phyloP scores from a whole-genome alignment of 371 early-diverging fungal species.

The Circinella minor region DNA sequence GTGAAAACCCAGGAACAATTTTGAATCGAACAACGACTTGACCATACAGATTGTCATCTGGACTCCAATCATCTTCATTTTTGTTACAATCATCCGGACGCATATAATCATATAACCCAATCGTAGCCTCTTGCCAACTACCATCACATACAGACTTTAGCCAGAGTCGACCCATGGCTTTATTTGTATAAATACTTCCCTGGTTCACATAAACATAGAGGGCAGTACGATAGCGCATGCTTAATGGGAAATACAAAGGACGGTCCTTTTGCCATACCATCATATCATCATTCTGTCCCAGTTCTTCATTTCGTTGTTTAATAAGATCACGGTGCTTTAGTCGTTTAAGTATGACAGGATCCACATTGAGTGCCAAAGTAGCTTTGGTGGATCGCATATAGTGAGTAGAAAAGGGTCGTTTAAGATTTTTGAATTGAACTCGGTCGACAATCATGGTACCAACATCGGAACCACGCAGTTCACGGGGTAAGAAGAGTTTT shows the following conservation, averaged over 20 bases:
- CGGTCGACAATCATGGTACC: slow-evolving; percentile 36
- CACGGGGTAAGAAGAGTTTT: slow-evolving; percentile 31
- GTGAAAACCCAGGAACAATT: slow-evolving; percentile 37
- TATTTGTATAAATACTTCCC: slow-evolving; percentile 13
- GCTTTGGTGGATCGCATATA: slow-evolving; percentile 21
- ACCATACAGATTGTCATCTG: slow-evolving; percentile 23
- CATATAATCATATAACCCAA: slow-evolving; percentile 23
- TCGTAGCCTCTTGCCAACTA: slow-evolving; percentile 27
- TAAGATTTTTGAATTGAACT: slow-evolving; percentile 18
- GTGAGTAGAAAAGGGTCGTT: slow-evolving; percentile 18
- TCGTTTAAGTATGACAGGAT: slow-evolving; percentile 29
- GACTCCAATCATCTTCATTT: slow-evolving; percentile 36
- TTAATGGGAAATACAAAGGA: slow-evolving; percentile 34
- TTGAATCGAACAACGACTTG: slow-evolving; percentile 25
- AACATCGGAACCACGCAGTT: slow-evolving; percentile 32
- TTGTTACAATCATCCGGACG: slow-evolving; percentile 24
- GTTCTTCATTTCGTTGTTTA: too few relatives aligned
- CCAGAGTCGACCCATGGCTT: slow-evolving; percentile 34
- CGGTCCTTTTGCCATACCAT: slow-evolving; percentile 21
- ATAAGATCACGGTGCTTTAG: slow-evolving; percentile 19
- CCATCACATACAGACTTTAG: slow-evolving; percentile 28
- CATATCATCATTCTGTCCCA: background rate
- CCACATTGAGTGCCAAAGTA: slow-evolving; percentile 31
- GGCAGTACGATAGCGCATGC: slow-evolving; percentile 38
- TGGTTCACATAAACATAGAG: slow-evolving; percentile 32